Base-by-base conservation (phyloP, 805 yeast genomes). In the Candida maris region DNA sequence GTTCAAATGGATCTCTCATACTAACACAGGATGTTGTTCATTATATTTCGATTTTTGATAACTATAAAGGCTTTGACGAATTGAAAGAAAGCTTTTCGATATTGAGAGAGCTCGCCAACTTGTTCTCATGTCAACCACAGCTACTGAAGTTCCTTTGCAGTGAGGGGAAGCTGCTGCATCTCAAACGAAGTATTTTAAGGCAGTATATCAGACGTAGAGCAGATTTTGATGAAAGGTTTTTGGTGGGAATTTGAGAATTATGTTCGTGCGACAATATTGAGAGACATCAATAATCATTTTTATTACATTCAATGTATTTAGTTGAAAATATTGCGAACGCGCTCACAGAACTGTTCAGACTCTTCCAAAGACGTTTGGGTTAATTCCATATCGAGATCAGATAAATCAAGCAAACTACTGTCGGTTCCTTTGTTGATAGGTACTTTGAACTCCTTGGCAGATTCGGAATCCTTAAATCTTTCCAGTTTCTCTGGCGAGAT, bases 61-160 rank as follows among this genome's bases (percentile, higher is more conserved):
- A 31, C 25, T 45, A 40, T 27, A 44, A 41, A 13, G 52, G 38
- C 8, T 19, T 45, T 28, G 84, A 79, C 22, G 71, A 73, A 39
- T 81, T 85, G 62, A 77, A 77, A 34, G 70, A 45, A 8, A 48
- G 47, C 4, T 57, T 52, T 30, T 38, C 39, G 24, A 43, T 86
- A 9, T 63, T 89, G 44, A 75, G 87, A 54, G 96, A 88, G 48
- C 73, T 89, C 42, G 87, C 91, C 21, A 86, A 85, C 51, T 64
- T 89, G 41, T 89, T 81, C 57, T 81, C 95, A 0, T 95, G 86
- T 13, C 93, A 85, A 53, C 83, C 91, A 2, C 84, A 84, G 39
- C 70, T 85, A 48, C 64, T 88, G 37, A 79, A 79, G 44, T 84
- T 95, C 1, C 68, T 88, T 52, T 78, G 87, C 2, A 78, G 80